Evolutionary conservation across 169 alveolate species (phyloP), one percentile per base, ranked within the genome.

Genomic region (Cryptosporidium parvum): DNA sequence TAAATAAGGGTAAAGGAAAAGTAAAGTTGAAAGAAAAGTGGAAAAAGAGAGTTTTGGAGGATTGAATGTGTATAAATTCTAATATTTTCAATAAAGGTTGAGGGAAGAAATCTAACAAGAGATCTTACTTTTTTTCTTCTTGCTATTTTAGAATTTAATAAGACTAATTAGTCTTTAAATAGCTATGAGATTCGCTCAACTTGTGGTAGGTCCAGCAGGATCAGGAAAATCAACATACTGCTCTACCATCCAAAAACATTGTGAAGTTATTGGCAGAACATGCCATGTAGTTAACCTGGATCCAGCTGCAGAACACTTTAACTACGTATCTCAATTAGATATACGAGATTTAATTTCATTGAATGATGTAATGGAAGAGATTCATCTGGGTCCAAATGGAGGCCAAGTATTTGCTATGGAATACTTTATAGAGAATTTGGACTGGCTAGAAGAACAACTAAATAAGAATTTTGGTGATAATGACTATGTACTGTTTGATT

Each of bases 161-260:
- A 53, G 18, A 39, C 69, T 9, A 23, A 26, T 26, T 42, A 42
- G 7, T 42, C 48, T 56, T 56, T 21, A n/a, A 56, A 56, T n/a
- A n/a, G 9, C 23, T 10, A 95, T 95, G 96, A 91, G 95, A 45
- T 96, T 93, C 84, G 99, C 99, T 31, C 98, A 97, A 91, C 92
- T 98, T 69, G 98, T 97, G 33, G 96, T 98, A 72, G 99, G 99
- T 10, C 99, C 99, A 26, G 99, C 99, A 26, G 99, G 99, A 12
- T 95, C 98, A 86, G 99, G 99, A 61, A 96, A 97, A 96, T 96
- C 99, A 44, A 97, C 99, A 23, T 97, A 97, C 93, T 97, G 99
- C 92, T 93, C 96, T 56, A 93, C 93, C 61, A 92, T 97, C 69
- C 97, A 97, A 93, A 98, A 96, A 69, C 97, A 96, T 85, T 97